phyloP scores from a whole-genome alignment of 2,329 filamentous ascomycete species.

The Aschersonia sp. region DNA sequence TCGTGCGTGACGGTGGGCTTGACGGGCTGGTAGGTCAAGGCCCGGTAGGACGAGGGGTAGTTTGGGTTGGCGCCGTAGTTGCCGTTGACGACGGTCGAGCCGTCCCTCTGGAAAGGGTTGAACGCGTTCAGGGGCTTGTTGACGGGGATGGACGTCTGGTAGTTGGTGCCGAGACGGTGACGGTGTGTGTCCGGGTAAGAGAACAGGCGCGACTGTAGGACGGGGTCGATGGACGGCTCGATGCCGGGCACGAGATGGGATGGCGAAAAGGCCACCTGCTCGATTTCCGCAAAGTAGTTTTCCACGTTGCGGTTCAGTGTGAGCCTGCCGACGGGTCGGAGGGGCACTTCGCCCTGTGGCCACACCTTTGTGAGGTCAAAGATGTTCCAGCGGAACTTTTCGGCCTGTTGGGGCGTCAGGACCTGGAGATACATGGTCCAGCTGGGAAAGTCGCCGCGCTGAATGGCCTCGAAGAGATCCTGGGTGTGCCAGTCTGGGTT shows the following conservation, averaged over 20 bases:
- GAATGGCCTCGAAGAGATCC: slow-evolving; percentile 50
- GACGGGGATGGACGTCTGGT: slow-evolving; percentile 36
- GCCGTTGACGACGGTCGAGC: slow-evolving; percentile 52
- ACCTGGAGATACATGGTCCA: slow-evolving; percentile 53
- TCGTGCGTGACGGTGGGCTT: slow-evolving; percentile 28
- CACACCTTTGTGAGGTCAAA: slow-evolving; percentile 59
- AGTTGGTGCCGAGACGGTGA: slow-evolving; percentile 30
- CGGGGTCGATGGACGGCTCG: slow-evolving; percentile 46
- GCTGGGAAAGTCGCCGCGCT: slow-evolving; percentile 42
- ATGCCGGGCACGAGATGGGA: slow-evolving; percentile 50
- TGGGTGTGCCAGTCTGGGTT: slow-evolving; percentile 50
- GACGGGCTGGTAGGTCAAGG: slow-evolving; percentile 26
- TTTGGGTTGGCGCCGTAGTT: slow-evolving; percentile 47
- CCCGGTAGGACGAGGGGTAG: slow-evolving; percentile 37
- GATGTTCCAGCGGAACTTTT: slow-evolving; percentile 46
- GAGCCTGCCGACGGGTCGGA: slow-evolving; percentile 45
- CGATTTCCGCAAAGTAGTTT: slow-evolving; percentile 58
- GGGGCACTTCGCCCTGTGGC: slow-evolving; percentile 48
- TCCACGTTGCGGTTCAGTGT: slow-evolving; percentile 49
- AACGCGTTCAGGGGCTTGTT: slow-evolving; percentile 41
- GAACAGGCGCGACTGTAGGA: slow-evolving; percentile 46
- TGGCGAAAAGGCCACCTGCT: slow-evolving; percentile 53
- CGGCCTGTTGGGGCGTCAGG: slow-evolving; percentile 45
- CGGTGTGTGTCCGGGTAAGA: slow-evolving; percentile 48
- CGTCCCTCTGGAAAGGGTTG: slow-evolving; percentile 62